Evolutionary conservation across 2,329 filamentous ascomycete genomes (phyloP).

Genomic region (Penicillium hordei): DNA sequence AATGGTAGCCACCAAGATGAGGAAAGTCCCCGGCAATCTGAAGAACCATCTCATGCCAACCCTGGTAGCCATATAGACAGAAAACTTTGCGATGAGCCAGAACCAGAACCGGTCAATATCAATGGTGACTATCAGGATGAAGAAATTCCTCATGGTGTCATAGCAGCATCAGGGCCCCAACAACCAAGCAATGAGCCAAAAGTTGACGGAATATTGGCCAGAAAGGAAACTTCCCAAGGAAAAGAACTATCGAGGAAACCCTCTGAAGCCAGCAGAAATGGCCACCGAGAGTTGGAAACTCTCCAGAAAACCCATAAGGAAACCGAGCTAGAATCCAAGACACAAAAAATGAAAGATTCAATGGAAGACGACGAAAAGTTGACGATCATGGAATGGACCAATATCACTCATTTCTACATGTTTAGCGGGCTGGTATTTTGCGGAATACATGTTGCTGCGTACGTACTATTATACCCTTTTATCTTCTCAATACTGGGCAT

Average conservation of each 20-base stretch:
- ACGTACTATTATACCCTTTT: not conserved
- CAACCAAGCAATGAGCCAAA: not conserved
- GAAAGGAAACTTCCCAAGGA: not conserved
- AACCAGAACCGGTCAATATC: too few relatives aligned
- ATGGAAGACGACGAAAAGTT: not conserved
- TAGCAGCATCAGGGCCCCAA: not conserved
- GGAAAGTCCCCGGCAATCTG: not conserved
- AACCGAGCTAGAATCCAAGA: not conserved
- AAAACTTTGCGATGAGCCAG: not conserved
- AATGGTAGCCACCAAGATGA: not conserved
- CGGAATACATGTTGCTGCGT: conserved; percentile 14
- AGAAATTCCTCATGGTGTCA: not conserved
- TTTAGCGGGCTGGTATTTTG: not conserved
- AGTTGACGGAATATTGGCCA: not conserved
- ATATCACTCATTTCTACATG: conserved; percentile 2
- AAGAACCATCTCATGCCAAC: not conserved
- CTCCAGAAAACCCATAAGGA: too few relatives aligned
- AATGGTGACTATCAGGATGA: not conserved
- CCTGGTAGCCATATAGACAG: not conserved
- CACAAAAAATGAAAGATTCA: not conserved
- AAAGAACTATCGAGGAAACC: too few relatives aligned
- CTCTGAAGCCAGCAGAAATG: not conserved
- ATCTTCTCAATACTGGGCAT: not conserved
- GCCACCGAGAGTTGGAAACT: not conserved
- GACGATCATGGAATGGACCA: not conserved